Evolutionary conservation across 139 green algal genomes (phyloP), one percentile per base, ranked within the genome.

Genomic region (Astrephomene gubernaculifera): DNA sequence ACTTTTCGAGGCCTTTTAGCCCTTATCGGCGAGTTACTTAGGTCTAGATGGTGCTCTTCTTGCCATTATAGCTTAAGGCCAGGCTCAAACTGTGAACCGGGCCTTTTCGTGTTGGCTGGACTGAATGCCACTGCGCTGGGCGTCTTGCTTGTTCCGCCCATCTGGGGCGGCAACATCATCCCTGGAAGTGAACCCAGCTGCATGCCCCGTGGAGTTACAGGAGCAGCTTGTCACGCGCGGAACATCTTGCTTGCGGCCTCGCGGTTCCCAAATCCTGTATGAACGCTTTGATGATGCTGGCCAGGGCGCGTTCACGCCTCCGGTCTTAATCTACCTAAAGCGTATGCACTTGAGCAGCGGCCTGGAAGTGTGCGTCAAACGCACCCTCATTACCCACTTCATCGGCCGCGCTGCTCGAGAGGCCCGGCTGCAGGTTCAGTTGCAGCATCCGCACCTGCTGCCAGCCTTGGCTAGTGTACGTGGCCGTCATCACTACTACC

Each of bases 391-490:
- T 2, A 83, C 76, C 4, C 76, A 83, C 60, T 83, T 83, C 5
- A 41, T 83, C 2, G 60, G 76, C 0, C 76, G 76, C 17, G 76
- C 76, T 3, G 60, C 33, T 0, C 76, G 76, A 7, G 76, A 83
- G 61, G 76, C 76, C 29, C 76, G 76, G 12, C 76, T 68, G 31
- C 75, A 84, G 41, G 63, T 84, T n/a, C 63, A 74, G 43, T 43
- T 84, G 21, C n/a, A 65, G 2, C 78, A 84, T 35, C 78, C 78
- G 53, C 78, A 84, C 78, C 78, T 84, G 36, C 63, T 84, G 31
- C 78, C 78, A 21, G 78, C 78, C 1, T 63, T 84, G 19, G 78
- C 78, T n/a, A 53, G 54, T 43, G 31, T 84, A 7, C 78, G 78
- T 33, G 78, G 78, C 41, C 43, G 44, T 10, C 78, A 84, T 35